A percentile compares a stretch with the other conserved stretches of the same genome.
Conservation (phyloP, 2,329 filamentous ascomycete genomes). For the Penicillium sp. region DNA sequence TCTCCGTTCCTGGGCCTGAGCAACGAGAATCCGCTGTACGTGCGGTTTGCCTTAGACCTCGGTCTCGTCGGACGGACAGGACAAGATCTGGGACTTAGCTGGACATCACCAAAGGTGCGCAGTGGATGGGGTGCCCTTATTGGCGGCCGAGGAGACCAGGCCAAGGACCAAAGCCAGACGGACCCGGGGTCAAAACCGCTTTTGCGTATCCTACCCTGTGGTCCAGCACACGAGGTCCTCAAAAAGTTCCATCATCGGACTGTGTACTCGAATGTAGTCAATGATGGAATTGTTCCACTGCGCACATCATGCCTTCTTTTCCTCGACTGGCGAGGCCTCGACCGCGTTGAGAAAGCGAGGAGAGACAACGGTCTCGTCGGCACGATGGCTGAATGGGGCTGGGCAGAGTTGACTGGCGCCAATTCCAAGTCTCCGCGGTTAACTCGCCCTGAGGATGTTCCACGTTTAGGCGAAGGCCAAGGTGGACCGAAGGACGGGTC, state of each 20-base stretch:
- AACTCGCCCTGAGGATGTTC: slow-evolving; percentile 28
- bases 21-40: slow-evolving; percentile 96
- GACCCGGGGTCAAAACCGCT: slow-evolving; percentile 86
- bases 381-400: slow-evolving; percentile 90
- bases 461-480: slow-evolving; percentile 21
- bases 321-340: slow-evolving; percentile 92
- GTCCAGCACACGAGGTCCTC: slow-evolving; percentile 83
- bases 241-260: slow-evolving; percentile 89
- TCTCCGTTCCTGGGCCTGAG: slow-evolving; percentile 88
- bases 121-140: slow-evolving; percentile 90
- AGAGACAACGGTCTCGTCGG: slow-evolving; percentile 90
- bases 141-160: slow-evolving; percentile 67
- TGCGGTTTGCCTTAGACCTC: slow-evolving; percentile 95
- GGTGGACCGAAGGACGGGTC: neutral
- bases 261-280: slow-evolving; percentile 95
- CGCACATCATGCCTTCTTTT: slow-evolving; percentile 96
- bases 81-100: slow-evolving; percentile 91
- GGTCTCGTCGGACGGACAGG: slow-evolving; percentile 94
- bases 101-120: slow-evolving; percentile 82
- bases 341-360: slow-evolving; percentile 89
- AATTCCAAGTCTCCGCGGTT: slow-evolving; percentile 59
- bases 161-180: slow-evolving; percentile 56
- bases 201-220: slow-evolving; percentile 83
- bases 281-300: slow-evolving; percentile 93
- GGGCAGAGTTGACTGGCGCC: slow-evolving; percentile 81